Percentiles rank a stretch among this genome's conserved stretches.
Evolutionary conservation across 2,329 filamentous ascomycete species (phyloP).

Genomic region (Talaromyces rugulosus): DNA sequence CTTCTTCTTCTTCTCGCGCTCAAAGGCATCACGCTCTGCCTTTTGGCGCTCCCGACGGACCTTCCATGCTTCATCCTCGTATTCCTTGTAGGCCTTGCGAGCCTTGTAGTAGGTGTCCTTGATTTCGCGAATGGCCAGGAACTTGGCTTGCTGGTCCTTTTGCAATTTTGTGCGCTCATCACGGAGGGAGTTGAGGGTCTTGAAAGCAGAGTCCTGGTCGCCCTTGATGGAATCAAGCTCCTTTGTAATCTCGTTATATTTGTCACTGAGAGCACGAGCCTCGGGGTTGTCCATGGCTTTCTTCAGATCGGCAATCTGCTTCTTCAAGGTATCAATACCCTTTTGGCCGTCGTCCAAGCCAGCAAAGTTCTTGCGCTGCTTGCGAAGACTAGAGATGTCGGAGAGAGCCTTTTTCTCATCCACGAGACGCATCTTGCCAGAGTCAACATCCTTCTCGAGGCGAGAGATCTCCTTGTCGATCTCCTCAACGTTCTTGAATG

Average conservation of each 20-base stretch:
- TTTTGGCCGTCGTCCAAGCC: constrained; percentile 82
- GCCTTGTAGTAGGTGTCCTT: constrained; percentile 84
- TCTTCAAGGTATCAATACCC: constrained; percentile 80
- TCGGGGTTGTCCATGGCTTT: constrained; percentile 89
- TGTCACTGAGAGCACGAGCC: constrained; percentile 78
- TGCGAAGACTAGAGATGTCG: constrained; percentile 78
- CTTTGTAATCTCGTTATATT: constrained; percentile 77
- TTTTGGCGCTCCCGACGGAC: constrained; percentile 71
- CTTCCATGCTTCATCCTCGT: constrained; percentile 78
- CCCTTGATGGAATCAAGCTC: constrained; percentile 88
- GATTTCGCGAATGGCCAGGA: constrained; percentile 71
- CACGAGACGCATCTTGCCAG: constrained; percentile 88
- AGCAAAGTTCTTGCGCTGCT: constrained; percentile 86
- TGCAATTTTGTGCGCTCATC: constrained; percentile 84
- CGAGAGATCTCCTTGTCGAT: constrained; percentile 76
- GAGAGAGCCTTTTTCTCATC: constrained; percentile 92
- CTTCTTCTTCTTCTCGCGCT: constrained; percentile 48
- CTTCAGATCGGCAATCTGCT: constrained; percentile 82
- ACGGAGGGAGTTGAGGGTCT: constrained; percentile 76
- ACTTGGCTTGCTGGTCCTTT: constrained; percentile 83
- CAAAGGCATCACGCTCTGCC: constrained; percentile 64
- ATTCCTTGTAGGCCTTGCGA: constrained; percentile 76
- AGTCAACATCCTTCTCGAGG: constrained; percentile 81
- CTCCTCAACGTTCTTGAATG: constrained; percentile 84
- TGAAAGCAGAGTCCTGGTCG: constrained; percentile 86